Evolutionary conservation across 352 stramenopile genomes (phyloP).

Genomic region (Pythium pyrilobum): DNA sequence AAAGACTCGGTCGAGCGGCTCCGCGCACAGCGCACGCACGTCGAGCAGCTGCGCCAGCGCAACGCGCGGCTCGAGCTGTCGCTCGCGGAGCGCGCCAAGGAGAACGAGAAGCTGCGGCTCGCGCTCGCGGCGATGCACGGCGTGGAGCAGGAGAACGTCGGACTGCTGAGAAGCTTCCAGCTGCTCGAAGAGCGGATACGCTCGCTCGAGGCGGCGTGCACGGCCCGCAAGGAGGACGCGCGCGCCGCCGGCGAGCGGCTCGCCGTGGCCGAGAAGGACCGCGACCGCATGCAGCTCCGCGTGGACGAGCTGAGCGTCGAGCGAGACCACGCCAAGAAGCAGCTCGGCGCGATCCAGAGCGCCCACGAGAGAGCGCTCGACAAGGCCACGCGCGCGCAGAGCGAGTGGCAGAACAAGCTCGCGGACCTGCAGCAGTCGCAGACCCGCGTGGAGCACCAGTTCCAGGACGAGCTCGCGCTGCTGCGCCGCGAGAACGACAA

Average conservation of each 20-base stretch:
- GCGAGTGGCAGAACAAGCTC: slow-evolving; percentile 26
- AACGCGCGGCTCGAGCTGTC: slow-evolving; percentile 38
- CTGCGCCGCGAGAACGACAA: slow-evolving; percentile 25
- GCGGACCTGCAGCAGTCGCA: slow-evolving; percentile 23
- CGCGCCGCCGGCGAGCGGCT: slow-evolving; percentile 1
- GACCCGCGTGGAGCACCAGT: slow-evolving; percentile 11
- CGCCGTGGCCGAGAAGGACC: slow-evolving; percentile 23
- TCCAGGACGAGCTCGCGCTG: slow-evolving; percentile 28
- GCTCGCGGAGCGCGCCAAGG: slow-evolving; percentile 25
- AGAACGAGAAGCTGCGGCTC: slow-evolving; percentile 38
- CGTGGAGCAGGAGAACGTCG: slow-evolving; percentile 50
- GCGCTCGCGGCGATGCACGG: slow-evolving; percentile 33
- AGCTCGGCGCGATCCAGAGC: slow-evolving; percentile 21
- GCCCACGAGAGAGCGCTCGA: slow-evolving; percentile 23
- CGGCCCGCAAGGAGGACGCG: slow-evolving; percentile 13
- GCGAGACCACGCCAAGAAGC: slow-evolving; percentile 22
- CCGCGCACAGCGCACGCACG: slow-evolving; percentile 42
- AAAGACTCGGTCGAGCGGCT: slow-evolving; percentile 49
- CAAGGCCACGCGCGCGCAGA: slow-evolving; percentile 17
- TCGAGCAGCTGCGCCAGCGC: slow-evolving; percentile 39
- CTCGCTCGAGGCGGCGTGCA: slow-evolving; percentile 32
- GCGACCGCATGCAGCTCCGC: slow-evolving; percentile 28
- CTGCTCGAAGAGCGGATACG: slow-evolving; percentile 43
- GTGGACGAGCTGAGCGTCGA: slow-evolving; percentile 28
- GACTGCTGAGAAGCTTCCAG: slow-evolving; percentile 46